Percentiles rank a stretch among this genome's conserved stretches.
Evolutionary conservation across 179 eudicot species (phyloP).

Genomic region (Vitellaria paradoxa): DNA sequence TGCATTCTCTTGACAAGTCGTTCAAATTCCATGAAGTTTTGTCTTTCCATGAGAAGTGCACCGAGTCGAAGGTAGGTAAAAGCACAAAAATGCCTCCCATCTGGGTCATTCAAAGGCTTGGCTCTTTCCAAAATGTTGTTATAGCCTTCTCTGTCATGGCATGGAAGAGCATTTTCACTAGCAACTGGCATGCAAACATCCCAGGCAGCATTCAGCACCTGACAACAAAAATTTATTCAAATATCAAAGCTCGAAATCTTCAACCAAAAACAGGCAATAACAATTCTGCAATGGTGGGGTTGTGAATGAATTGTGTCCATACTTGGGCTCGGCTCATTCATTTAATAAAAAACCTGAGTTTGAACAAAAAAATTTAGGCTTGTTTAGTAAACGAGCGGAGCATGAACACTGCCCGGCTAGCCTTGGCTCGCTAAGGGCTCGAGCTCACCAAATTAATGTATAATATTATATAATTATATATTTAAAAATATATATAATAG

Average conservation of each 20-base stretch:
- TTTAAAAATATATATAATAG: no score
- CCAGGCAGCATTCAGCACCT: conserved; percentile 92
- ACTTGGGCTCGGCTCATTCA: no score
- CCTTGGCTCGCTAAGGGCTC: no score
- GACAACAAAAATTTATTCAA: conserved; percentile 8
- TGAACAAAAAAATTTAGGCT: no score
- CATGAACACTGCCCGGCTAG: no score
- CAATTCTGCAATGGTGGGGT: background rate
- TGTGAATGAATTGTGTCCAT: no score
- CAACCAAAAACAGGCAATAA: background rate
- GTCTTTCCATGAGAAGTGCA: conserved; percentile 61
- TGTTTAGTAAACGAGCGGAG: no score
- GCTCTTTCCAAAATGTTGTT: conserved; percentile 70
- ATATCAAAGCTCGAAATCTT: background rate
- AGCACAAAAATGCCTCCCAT: conserved; percentile 63
- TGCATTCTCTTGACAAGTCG: conserved; percentile 87
- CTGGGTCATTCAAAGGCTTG: conserved; percentile 77
- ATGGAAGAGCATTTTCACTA: conserved; percentile 67
- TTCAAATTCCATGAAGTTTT: conserved; percentile 65
- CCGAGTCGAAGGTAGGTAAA: conserved; percentile 70
- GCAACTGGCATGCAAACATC: conserved; percentile 63
- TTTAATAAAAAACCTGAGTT: no score
- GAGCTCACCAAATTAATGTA: no score
- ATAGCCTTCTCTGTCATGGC: conserved; percentile 67
- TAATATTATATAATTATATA: no score